Conservation (phyloP, 164 flowering plant genomes). For the Malania oleifera region DNA sequence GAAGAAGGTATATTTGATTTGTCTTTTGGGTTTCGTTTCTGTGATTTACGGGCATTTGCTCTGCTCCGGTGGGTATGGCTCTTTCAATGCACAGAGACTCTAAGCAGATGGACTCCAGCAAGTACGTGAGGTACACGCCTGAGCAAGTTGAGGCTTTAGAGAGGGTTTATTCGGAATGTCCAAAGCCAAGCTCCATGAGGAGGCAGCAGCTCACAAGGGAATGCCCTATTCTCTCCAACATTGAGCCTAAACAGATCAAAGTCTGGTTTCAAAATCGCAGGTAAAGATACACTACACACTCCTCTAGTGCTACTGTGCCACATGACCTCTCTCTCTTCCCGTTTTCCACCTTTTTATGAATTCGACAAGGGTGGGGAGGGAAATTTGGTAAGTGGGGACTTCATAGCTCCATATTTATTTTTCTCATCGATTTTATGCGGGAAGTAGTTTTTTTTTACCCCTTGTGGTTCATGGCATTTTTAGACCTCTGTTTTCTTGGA, state of each 20-base stretch:
- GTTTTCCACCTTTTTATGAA: no score
- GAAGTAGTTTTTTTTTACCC: no score
- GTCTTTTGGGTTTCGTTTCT: slow-evolving; percentile 3
- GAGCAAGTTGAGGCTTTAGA: slow-evolving; percentile 93
- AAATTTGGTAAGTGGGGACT: no score
- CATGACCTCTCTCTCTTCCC: neutral
- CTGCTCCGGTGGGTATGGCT: slow-evolving; percentile 24
- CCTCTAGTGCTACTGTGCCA: neutral
- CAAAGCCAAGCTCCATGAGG: slow-evolving; percentile 75
- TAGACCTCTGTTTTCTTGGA: no score
- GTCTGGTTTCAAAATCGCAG: slow-evolving; percentile 95
- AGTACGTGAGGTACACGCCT: slow-evolving; percentile 80
- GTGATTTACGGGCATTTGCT: neutral
- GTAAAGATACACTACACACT: slow-evolving; percentile 23
- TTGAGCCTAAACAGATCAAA: slow-evolving; percentile 92
- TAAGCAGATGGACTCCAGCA: slow-evolving; percentile 52
- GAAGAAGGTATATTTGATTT: no score
- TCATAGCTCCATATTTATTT: no score
- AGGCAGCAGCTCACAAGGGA: slow-evolving; percentile 83
- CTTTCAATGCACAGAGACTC: slow-evolving; percentile 37
- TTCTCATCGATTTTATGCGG: no score
- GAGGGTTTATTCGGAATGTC: slow-evolving; percentile 80
- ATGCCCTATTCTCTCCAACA: slow-evolving; percentile 75
- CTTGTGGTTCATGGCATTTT: no score
- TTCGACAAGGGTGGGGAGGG: no score